Evolutionary conservation across 2,329 filamentous ascomycete species (phyloP).

Genomic region (Alternaria longipes): DNA sequence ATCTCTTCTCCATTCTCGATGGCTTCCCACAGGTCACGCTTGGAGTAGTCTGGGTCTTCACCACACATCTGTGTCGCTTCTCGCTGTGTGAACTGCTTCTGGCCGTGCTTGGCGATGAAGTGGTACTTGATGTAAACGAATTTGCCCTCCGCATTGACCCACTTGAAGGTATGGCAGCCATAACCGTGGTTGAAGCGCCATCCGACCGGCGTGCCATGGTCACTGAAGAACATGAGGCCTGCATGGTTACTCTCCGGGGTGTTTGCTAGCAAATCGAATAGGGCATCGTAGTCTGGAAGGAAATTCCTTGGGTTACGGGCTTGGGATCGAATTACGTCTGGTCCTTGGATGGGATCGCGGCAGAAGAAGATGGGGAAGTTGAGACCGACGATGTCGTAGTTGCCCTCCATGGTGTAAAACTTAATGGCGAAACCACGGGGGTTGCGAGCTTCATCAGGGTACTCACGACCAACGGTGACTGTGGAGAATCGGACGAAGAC

Average conservation of each 20-base stretch:
- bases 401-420: constrained; percentile 60
- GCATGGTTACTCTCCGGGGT: constrained; percentile 60
- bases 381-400: constrained; percentile 60
- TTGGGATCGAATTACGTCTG: constrained; percentile 60
- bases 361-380: constrained; percentile 63
- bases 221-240: constrained; percentile 61
- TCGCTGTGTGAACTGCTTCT: constrained; percentile 58
- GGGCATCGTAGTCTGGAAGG: constrained; percentile 59
- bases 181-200: constrained; percentile 56
- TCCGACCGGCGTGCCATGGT: constrained; percentile 60
- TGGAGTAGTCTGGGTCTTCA: constrained; percentile 62
- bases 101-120: constrained; percentile 58
- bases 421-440: constrained; percentile 62
- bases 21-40: constrained; percentile 57
- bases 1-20: constrained; percentile 55
- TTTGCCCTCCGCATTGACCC: constrained; percentile 58
- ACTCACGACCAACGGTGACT: constrained; percentile 56
- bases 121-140: constrained; percentile 64
- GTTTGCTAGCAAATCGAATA: constrained; percentile 61
- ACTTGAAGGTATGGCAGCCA: constrained; percentile 60
- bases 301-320: constrained; percentile 59
- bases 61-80: constrained; percentile 58
- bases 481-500: constrained; percentile 58
- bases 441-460: constrained; percentile 58
- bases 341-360: constrained; percentile 59